A percentile compares a stretch with the other conserved stretches of the same genome.
phyloP scores from a whole-genome alignment of 495 filamentous ascomycete species.

The Lasiosphaeria hispida region DNA sequence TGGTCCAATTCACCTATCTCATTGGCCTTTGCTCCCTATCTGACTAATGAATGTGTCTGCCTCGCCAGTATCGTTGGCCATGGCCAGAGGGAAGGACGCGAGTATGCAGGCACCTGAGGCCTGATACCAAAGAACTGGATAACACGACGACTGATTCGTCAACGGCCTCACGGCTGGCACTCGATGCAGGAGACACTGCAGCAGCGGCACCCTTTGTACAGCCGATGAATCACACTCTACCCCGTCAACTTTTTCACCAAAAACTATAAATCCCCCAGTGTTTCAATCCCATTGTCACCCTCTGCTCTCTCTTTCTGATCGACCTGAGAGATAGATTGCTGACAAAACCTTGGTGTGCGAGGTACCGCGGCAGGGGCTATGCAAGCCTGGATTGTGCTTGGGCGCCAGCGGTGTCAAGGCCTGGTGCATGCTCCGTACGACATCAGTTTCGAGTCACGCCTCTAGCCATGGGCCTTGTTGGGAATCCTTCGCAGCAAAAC shows the following conservation, averaged over 20 bases:
- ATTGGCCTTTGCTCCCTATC: constrained; percentile 16
- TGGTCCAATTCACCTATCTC: constrained; percentile 14
- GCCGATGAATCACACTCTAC: no score
- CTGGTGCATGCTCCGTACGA: no score
- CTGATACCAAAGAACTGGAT: neutral
- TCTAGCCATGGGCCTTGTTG: no score
- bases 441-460: no score
- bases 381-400: no score
- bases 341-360: neutral
- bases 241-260: neutral
- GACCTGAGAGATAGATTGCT: neutral
- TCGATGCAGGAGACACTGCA: no score
- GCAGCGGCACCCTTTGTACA: no score
- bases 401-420: no score
- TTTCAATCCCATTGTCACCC: neutral
- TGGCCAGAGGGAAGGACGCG: neutral
- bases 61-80: constrained; percentile 15
- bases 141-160: neutral
- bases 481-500: no score
- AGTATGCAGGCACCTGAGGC: neutral
- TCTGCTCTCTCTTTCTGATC: neutral
- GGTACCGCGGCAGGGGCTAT: neutral
- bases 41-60: constrained; percentile 28
- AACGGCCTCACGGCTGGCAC: no score
- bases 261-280: constrained; percentile 19